These are phyloP conservation scores for Catunica adiposa DNA, from an alignment of 2,329 filamentous ascomycete species.

Conservation along the genomic window DNA sequence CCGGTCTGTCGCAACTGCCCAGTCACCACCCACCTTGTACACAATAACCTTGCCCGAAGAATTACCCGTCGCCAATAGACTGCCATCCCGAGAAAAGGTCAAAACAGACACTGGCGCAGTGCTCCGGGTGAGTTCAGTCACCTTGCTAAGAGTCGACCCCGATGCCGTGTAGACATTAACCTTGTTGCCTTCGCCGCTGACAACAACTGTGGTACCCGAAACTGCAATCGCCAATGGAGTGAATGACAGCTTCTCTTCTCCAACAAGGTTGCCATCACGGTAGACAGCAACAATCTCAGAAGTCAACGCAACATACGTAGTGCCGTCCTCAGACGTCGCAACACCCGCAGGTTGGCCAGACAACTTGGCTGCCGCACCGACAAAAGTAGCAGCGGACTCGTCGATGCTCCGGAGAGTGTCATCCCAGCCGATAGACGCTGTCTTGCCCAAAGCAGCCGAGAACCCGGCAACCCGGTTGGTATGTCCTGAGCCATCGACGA, in stretches of 20 bases:
- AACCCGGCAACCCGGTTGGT: constrained; percentile 76
- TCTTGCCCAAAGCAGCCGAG: constrained; percentile 40
- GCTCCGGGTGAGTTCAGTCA: constrained; percentile 46
- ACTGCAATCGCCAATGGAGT: constrained; percentile 58
- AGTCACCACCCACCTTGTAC: constrained; percentile 34
- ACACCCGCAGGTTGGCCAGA: constrained; percentile 68
- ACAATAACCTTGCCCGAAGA: constrained; percentile 75
- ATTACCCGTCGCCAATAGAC: constrained; percentile 66
- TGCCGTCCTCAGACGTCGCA: constrained; percentile 33
- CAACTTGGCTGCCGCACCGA: constrained; percentile 50
- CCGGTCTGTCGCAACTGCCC: constrained; percentile 61
- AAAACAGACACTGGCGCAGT: constrained; percentile 60
- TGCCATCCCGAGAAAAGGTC: constrained; percentile 67
- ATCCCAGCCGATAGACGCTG: constrained; percentile 90
- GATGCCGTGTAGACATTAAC: constrained; percentile 51
- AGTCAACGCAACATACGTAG: constrained; percentile 42
- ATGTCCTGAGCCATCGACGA: constrained; percentile 65
- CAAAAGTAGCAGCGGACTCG: constrained; percentile 56
- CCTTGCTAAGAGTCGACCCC: constrained; percentile 37
- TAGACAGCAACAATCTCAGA: constrained; percentile 32
- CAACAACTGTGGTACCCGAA: constrained; percentile 48
- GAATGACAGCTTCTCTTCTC: constrained; percentile 42
- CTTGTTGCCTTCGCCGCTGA: constrained; percentile 57
- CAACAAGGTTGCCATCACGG: constrained; percentile 44
- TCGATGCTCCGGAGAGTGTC: constrained; percentile 74